These are phyloP conservation scores for Starmera dryadoides DNA, from an alignment of 805 yeast genomes.

Conservation along the genomic window DNA sequence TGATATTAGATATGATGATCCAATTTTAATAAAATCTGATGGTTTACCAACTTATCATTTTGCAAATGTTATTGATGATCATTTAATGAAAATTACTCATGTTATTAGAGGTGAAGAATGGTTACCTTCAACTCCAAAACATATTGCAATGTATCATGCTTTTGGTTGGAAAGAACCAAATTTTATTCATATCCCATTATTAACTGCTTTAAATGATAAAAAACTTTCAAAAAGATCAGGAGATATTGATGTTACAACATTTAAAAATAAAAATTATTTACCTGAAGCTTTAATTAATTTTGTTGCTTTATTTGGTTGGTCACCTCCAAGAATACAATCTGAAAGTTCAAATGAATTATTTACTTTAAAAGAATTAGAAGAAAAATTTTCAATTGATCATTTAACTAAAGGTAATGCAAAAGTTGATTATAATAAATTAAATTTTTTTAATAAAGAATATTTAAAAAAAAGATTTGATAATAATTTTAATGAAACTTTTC, in stretches of 20 bases:
- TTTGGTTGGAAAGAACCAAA: constrained; percentile 81
- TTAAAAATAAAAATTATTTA: constrained; percentile 54
- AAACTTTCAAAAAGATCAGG: constrained; percentile 85
- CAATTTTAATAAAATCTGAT: constrained; percentile 85
- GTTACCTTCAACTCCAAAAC: constrained; percentile 95
- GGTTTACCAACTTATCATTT: constrained; percentile 94
- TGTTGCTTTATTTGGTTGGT: constrained; percentile 91
- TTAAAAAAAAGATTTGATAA: constrained; percentile 37
- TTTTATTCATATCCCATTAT: constrained; percentile 83
- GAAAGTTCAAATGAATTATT: constrained; percentile 45
- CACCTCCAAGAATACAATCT: constrained; percentile 60
- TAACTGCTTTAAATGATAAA: constrained; percentile 65
- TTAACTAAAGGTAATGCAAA: constrained; percentile 92
- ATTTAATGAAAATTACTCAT: constrained; percentile 85
- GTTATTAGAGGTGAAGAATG: constrained; percentile 98
- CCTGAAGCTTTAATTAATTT: constrained; percentile 89
- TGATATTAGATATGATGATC: constrained; percentile 83
- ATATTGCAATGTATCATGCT: constrained; percentile 77
- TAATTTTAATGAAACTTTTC: constrained; percentile 28
- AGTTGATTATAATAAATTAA: constrained; percentile 72
- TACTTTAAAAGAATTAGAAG: constrained; percentile 41
- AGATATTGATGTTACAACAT: constrained; percentile 61
- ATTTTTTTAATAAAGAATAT: constrained; percentile 71
- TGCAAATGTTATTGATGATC: constrained; percentile 94
- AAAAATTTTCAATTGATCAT: constrained; percentile 55